Evolutionary conservation across 2,329 filamentous ascomycete genomes (phyloP).

Genomic region (Aspergillaceae sp.): DNA sequence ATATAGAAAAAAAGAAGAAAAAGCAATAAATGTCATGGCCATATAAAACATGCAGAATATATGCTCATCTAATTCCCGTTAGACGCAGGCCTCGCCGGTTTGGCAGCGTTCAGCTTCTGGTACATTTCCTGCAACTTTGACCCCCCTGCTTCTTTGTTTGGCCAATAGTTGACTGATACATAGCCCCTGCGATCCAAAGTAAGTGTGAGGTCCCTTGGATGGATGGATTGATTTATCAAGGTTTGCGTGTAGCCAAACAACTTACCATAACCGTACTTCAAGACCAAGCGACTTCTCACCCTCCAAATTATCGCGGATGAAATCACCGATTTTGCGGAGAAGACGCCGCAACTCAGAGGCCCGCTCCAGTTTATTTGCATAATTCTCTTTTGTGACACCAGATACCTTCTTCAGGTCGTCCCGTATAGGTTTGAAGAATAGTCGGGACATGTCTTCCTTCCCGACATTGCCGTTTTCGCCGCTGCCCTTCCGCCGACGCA

Average conservation of each 20-base stretch:
- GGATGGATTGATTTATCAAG: not conserved
- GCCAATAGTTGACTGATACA: conserved; percentile 38
- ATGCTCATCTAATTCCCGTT: conserved; percentile 16
- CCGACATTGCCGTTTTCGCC: conserved; percentile 29
- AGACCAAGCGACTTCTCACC: conserved; percentile 32
- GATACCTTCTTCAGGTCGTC: conserved; percentile 37
- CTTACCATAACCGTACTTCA: conserved; percentile 39
- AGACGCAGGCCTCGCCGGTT: conserved; percentile 14
- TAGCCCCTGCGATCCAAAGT: conserved; percentile 31
- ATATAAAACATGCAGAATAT: conserved; percentile 2
- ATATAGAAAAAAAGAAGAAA: conserved; percentile 7
- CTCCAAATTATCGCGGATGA: conserved; percentile 34
- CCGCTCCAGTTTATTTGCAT: conserved; percentile 36
- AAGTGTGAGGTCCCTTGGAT: conserved; percentile 8
- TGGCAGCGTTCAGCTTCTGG: conserved; percentile 26
- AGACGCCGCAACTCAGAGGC: conserved; percentile 36
- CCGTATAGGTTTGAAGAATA: conserved; percentile 41
- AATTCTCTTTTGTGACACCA: conserved; percentile 38
- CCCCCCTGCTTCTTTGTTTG: conserved; percentile 36
- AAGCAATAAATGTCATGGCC: conserved; percentile 1
- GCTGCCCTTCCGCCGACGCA: conserved; percentile 24
- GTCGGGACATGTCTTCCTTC: conserved; percentile 33
- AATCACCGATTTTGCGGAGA: conserved; percentile 39
- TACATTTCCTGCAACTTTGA: conserved; percentile 31
- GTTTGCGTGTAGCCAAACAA: conserved; percentile 3